Evolutionary conservation across 1,284 basidiomycete species (phyloP), one percentile per base, ranked within the genome.

Genomic region (Ganoderma sp.): DNA sequence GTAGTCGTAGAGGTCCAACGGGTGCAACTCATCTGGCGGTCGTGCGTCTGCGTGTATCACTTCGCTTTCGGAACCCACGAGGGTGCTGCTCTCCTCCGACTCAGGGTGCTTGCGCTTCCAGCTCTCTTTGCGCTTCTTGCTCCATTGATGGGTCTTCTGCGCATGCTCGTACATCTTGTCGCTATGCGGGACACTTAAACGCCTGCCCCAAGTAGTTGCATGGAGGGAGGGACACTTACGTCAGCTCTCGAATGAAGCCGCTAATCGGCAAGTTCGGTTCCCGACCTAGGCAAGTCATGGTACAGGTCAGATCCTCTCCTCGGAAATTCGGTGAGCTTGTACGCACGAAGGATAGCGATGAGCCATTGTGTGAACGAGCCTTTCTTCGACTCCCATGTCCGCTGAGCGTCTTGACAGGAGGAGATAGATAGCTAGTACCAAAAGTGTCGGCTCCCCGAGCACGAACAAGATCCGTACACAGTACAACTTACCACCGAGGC

Each of bases 351-450:
- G 28, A 71, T 59, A 41, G 66, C 41, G 17, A 73, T 69, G 17
- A 73, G 69, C 32, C 63, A 61, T 52, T 73, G 58, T 4, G 73
- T 75, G 69, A 75, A 74, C 19, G 74, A 73, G 45, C 66, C 48
- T 54, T 64, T 65, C 62, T 70, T 71, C 19, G 68, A 68, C 56
- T 75, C 74, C 71, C 71, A 75, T 2, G 71, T 73, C 42, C 63
- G 56, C 67, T 75, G 73, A 25, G 68, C 65, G 64, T 75, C 74
- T n/a, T 67, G 66, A 22, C 73, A 73, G 1, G 74, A 73, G 0
- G 74, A 67, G 22, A 75, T 56, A 0, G 74, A 75, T 4, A 75
- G 57, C 74, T 75, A n/a, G n/a, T n/a, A n/a, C 57, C 22, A 19
- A 15, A 64, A 64, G n/a, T 4, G 6, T 15, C 61, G 25, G 15